Conservation (phyloP, 345 rosid genomes). For the Citropsis articulata region DNA sequence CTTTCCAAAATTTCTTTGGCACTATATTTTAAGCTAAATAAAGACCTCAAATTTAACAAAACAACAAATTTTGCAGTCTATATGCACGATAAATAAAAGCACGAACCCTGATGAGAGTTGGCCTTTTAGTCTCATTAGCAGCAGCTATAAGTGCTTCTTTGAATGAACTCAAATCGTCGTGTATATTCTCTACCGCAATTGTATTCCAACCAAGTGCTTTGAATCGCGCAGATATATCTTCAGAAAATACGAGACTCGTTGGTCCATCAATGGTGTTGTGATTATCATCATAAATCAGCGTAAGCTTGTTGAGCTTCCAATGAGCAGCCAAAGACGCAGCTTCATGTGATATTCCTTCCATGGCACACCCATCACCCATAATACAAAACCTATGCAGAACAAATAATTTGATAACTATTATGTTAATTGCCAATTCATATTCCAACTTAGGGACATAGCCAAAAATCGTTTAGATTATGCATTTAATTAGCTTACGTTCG, state of each 20-base stretch:
- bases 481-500: slow-evolving; percentile 19
- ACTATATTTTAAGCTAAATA: no score
- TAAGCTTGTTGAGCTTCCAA: slow-evolving; percentile 41
- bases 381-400: slow-evolving; percentile 22
- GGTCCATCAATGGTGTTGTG: slow-evolving; percentile 35
- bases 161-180: slow-evolving; percentile 19
- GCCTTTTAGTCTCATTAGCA: slow-evolving; percentile 23
- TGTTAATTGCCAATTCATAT: background rate
- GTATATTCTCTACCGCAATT: slow-evolving; percentile 19
- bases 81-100: background rate
- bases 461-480: background rate
- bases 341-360: slow-evolving; percentile 48
- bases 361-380: slow-evolving; percentile 47
- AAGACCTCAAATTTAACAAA: no score
- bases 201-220: slow-evolving; percentile 39
- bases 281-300: slow-evolving; percentile 36
- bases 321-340: slow-evolving; percentile 43
- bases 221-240: slow-evolving; percentile 32
- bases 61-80: background rate
- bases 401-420: background rate
- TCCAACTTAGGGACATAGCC: background rate
- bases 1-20: background rate
- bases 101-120: slow-evolving; percentile 35
- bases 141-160: slow-evolving; percentile 18
- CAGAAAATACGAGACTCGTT: slow-evolving; percentile 30